Conservation (phyloP, 306 rosid genomes). For the Malus domestica region DNA sequence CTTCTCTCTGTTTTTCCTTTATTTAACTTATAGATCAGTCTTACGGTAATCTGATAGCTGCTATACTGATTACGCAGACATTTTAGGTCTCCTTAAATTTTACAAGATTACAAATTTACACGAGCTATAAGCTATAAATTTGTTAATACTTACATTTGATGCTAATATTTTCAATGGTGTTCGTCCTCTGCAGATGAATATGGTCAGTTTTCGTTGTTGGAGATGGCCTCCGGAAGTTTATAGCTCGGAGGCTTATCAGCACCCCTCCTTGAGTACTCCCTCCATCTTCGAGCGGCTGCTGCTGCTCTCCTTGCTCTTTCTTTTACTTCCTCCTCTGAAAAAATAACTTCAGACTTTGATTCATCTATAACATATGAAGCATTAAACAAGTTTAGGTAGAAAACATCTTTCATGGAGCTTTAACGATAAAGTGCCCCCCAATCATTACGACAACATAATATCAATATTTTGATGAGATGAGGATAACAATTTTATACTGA, state of each 20-base stretch:
- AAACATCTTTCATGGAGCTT: not conserved
- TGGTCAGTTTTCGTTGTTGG: constrained; percentile 44
- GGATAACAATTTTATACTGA: not conserved
- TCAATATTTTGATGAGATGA: not conserved
- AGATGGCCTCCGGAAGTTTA: constrained; percentile 73
- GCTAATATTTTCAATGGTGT: not conserved
- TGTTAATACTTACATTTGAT: constrained; percentile 25
- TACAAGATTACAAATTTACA: constrained; percentile 5
- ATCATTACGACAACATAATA: not conserved
- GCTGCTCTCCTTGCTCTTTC: constrained; percentile 80
- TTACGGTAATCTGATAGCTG: not conserved
- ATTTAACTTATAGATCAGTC: not conserved
- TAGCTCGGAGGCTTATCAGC: constrained; percentile 70
- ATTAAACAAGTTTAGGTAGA: not conserved
- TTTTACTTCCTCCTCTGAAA: constrained; percentile 65
- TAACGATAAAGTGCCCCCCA: not conserved
- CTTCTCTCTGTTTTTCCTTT: not conserved
- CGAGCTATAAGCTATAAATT: not conserved
- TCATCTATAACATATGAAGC: not conserved
- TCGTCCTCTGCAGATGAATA: not conserved
- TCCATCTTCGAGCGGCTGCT: constrained; percentile 87
- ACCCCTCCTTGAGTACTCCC: constrained; percentile 91
- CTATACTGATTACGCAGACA: not conserved
- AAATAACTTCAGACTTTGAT: not conserved
- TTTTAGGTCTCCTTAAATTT: not conserved